phyloP scores from a whole-genome alignment of 2,329 filamentous ascomycete genomes.

The Beauveria rudraprayagi region DNA sequence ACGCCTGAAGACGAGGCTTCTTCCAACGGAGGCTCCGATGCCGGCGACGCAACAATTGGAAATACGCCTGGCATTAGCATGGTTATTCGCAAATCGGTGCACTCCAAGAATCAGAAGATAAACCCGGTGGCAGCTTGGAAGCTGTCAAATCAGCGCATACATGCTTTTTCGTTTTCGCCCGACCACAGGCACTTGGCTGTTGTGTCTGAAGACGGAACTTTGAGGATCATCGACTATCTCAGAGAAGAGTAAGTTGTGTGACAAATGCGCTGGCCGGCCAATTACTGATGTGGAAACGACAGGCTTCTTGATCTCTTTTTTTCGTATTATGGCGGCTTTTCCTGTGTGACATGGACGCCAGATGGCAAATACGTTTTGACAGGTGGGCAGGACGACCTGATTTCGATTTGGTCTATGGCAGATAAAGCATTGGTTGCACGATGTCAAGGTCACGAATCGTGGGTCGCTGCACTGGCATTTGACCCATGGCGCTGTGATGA shows the following conservation, averaged over 20 bases:
- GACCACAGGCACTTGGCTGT: slow-evolving; percentile 81
- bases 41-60: slow-evolving; percentile 29
- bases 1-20: slow-evolving; percentile 54
- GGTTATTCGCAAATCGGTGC: slow-evolving; percentile 80
- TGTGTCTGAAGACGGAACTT: slow-evolving; percentile 82
- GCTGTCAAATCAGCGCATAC: slow-evolving; percentile 81
- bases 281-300: not conserved
- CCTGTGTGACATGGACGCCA: slow-evolving; percentile 94
- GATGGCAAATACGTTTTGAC: slow-evolving; percentile 94
- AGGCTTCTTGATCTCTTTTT: slow-evolving; percentile 81
- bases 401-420: slow-evolving; percentile 88
- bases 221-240: slow-evolving; percentile 86
- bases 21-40: slow-evolving; percentile 49
- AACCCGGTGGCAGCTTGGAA: slow-evolving; percentile 94
- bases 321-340: slow-evolving; percentile 88
- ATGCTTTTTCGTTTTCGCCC: slow-evolving; percentile 86
- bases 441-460: slow-evolving; percentile 91
- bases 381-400: slow-evolving; percentile 89
- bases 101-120: slow-evolving; percentile 85
- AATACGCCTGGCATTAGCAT: slow-evolving; percentile 39
- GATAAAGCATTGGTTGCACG: slow-evolving; percentile 81
- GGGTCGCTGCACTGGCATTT: slow-evolving; percentile 89
- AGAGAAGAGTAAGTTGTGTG: slow-evolving; percentile 63
- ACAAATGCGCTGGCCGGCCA: no score
- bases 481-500: slow-evolving; percentile 97